A percentile compares a stretch with the other conserved stretches of the same genome.
Evolutionary conservation across 2,329 filamentous ascomycete genomes (phyloP).

Genomic region (Sporothrix pallida): DNA sequence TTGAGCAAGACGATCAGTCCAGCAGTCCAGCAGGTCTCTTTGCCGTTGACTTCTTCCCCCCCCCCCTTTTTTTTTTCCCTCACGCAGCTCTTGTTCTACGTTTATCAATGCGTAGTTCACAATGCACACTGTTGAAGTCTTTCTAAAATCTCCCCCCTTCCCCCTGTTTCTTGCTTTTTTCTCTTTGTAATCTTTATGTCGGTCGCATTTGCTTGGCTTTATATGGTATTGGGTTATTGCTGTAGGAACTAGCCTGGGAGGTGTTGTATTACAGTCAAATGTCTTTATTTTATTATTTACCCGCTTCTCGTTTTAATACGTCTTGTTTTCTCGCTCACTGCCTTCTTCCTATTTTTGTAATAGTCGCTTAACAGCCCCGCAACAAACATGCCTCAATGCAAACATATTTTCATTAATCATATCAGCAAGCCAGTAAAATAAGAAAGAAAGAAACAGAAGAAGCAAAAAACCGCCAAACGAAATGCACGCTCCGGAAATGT

Average conservation of each 20-base stretch:
- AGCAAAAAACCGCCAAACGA: constrained; percentile 12
- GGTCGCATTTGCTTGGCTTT: neutral
- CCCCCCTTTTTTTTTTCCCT: too few relatives aligned
- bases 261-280: too few relatives aligned
- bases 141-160: too few relatives aligned
- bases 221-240: neutral
- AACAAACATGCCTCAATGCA: neutral
- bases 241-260: neutral
- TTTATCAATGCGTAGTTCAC: neutral
- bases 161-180: neutral
- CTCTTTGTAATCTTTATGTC: neutral
- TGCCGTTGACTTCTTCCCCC: too few relatives aligned
- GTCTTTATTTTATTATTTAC: too few relatives aligned
- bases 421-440: neutral
- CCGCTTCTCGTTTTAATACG: too few relatives aligned
- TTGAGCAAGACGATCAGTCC: constrained; percentile 19
- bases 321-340: too few relatives aligned
- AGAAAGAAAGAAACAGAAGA: neutral
- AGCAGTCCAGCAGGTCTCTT: too few relatives aligned
- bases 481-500: constrained; percentile 22
- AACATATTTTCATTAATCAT: neutral
- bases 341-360: too few relatives aligned
- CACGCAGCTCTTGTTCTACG: neutral
- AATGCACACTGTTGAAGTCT: too few relatives aligned
- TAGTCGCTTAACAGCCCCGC: too few relatives aligned